Percentiles rank a stretch among this genome's conserved stretches.
phyloP scores from a whole-genome alignment of 2,329 filamentous ascomycete species.

The Cytospora schulzeri region DNA sequence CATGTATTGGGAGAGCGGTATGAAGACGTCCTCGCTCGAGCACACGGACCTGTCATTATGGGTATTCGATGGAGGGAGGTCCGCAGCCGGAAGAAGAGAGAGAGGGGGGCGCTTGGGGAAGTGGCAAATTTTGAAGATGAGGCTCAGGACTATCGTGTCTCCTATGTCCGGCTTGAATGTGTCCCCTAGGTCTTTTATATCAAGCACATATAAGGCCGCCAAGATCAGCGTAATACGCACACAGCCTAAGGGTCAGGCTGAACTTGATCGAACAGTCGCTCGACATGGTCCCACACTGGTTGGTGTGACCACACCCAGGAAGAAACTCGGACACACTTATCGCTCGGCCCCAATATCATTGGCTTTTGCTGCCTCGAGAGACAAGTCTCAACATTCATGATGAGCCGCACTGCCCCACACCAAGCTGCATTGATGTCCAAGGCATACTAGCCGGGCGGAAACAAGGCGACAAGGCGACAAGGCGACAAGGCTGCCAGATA shows the following conservation, averaged over 20 bases:
- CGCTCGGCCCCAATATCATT: neutral
- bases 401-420: neutral
- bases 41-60: neutral
- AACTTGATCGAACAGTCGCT: too few relatives aligned
- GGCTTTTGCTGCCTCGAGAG: neutral
- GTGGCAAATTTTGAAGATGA: neutral
- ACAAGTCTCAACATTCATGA: neutral
- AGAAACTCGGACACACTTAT: neutral
- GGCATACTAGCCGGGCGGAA: conserved; percentile 1
- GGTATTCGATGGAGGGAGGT: neutral
- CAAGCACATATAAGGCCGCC: neutral
- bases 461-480: neutral
- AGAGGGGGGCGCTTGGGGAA: neutral
- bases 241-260: too few relatives aligned
- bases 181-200: neutral
- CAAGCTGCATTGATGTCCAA: neutral
- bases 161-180: neutral
- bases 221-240: too few relatives aligned
- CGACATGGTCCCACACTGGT: neutral
- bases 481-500: neutral
- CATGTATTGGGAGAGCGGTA: neutral
- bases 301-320: neutral
- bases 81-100: neutral
- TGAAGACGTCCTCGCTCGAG: neutral
- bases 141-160: neutral